Conservation (phyloP, 2,329 filamentous ascomycete genomes). For the Botrytis elliptica region DNA sequence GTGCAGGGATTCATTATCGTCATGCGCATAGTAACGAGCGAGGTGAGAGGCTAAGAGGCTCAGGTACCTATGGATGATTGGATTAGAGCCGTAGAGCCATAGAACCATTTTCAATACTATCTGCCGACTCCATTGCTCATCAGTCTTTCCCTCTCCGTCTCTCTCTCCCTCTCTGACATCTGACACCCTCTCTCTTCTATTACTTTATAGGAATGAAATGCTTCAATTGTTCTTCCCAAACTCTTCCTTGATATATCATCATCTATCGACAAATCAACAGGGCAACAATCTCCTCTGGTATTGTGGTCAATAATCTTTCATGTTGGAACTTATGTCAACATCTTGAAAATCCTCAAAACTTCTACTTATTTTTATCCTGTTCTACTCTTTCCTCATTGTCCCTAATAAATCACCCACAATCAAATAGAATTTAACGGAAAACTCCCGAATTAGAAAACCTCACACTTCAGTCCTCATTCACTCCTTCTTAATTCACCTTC, state of each 20-base stretch:
- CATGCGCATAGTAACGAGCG: conserved; percentile 1
- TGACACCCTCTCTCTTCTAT: neutral
- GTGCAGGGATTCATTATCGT: conserved; percentile 9
- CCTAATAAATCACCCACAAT: neutral
- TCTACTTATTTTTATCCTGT: conserved; percentile 10
- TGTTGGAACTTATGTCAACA: neutral
- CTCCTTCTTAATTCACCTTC: neutral
- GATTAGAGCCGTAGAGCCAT: neutral
- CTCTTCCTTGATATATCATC: neutral
- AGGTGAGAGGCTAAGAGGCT: no score
- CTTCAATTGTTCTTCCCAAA: neutral
- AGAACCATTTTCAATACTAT: no score
- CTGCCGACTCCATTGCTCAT: neutral
- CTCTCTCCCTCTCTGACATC: neutral
- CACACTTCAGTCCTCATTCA: neutral
- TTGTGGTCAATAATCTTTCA: neutral
- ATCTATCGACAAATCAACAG: neutral
- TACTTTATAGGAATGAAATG: neutral
- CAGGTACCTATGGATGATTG: neutral
- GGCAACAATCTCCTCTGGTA: neutral
- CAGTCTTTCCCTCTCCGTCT: neutral
- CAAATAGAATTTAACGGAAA: neutral
- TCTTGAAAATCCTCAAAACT: conserved; percentile 10
- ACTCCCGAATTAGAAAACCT: neutral
- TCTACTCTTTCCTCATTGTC: neutral